A percentile compares a stretch with the other conserved stretches of the same genome.
Evolutionary conservation across 306 rosid species (phyloP).

Genomic region (Clitoria ternatea): DNA sequence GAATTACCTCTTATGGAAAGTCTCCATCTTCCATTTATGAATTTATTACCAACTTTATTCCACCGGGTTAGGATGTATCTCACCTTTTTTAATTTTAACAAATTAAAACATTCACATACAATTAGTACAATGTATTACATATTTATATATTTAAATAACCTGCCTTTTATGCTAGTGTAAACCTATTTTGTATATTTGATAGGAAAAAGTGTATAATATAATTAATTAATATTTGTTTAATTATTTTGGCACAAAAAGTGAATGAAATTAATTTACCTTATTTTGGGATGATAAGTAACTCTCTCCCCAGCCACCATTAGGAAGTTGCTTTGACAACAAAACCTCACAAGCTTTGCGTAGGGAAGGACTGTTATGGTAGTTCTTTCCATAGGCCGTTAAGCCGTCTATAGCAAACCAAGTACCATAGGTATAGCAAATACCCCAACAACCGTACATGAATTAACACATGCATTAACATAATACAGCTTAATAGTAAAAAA

Average conservation of each 20-base stretch:
- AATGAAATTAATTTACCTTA: slow-evolving; percentile 32
- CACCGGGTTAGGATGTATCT: slow-evolving; percentile 51
- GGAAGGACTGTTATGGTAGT: slow-evolving; percentile 29
- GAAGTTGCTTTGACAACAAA: slow-evolving; percentile 57
- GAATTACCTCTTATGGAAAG: slow-evolving; percentile 61
- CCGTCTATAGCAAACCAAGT: slow-evolving; percentile 64
- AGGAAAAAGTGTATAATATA: background rate
- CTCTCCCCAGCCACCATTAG: slow-evolving; percentile 84
- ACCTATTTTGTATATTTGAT: slow-evolving; percentile 49
- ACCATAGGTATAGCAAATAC: slow-evolving; percentile 70
- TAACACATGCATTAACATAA: background rate
- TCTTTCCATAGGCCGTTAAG: slow-evolving; percentile 42
- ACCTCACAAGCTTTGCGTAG: slow-evolving; percentile 55
- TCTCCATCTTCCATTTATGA: slow-evolving; percentile 72
- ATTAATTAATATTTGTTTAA: background rate
- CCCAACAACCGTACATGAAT: slow-evolving; percentile 54
- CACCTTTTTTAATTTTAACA: slow-evolving; percentile 37
- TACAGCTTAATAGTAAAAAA: background rate
- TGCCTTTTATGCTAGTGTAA: slow-evolving; percentile 52
- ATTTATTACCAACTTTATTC: slow-evolving; percentile 48
- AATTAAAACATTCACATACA: background rate
- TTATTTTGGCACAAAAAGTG: background rate
- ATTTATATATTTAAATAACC: too few species aligned
- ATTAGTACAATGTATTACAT: too few species aligned
- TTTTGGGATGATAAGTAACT: slow-evolving; percentile 64